Percentiles rank a stretch among this genome's conserved stretches.
Evolutionary conservation across 805 yeast genomes (phyloP).

Genomic region (Metschnikowia reukaufii): DNA sequence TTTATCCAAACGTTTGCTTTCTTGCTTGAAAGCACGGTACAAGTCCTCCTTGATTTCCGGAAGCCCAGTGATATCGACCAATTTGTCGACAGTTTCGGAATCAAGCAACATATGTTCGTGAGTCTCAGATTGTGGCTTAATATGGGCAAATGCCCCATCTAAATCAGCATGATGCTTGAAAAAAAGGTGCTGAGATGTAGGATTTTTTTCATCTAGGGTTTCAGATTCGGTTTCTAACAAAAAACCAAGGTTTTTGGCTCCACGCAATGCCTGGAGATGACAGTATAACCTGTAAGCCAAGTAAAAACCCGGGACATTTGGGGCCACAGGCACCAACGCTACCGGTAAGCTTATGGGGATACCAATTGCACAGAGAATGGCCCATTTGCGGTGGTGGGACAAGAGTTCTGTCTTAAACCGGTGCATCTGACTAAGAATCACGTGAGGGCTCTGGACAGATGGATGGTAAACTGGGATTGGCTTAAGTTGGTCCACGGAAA

Average conservation of each 20-base stretch:
- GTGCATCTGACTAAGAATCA: constrained; percentile 40
- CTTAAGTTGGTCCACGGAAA: constrained; percentile 31
- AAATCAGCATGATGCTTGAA: constrained; percentile 17
- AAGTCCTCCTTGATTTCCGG: constrained; percentile 46
- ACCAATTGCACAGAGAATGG: constrained; percentile 53
- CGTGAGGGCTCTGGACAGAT: constrained; percentile 30
- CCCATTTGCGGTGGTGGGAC: constrained; percentile 54
- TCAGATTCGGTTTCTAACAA: constrained; percentile 40
- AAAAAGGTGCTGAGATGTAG: constrained; percentile 13
- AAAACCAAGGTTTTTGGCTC: constrained; percentile 65
- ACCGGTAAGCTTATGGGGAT: constrained; percentile 81
- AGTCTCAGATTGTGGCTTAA: not conserved
- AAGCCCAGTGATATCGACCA: constrained; percentile 48
- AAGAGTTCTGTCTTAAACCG: constrained; percentile 45
- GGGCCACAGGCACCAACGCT: constrained; percentile 79
- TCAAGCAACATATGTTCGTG: constrained; percentile 44
- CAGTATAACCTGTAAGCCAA: constrained; percentile 79
- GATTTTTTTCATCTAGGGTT: constrained; percentile 10
- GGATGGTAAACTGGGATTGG: constrained; percentile 45
- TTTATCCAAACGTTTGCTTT: constrained; percentile 29
- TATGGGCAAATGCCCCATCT: constrained; percentile 16
- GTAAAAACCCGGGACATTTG: constrained; percentile 91
- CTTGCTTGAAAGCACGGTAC: constrained; percentile 55
- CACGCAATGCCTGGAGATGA: constrained; percentile 74
- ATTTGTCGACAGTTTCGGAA: constrained; percentile 43